phyloP scores from a whole-genome alignment of 2,329 filamentous ascomycete genomes.

The Phaeosphaeriaceae sp. region DNA sequence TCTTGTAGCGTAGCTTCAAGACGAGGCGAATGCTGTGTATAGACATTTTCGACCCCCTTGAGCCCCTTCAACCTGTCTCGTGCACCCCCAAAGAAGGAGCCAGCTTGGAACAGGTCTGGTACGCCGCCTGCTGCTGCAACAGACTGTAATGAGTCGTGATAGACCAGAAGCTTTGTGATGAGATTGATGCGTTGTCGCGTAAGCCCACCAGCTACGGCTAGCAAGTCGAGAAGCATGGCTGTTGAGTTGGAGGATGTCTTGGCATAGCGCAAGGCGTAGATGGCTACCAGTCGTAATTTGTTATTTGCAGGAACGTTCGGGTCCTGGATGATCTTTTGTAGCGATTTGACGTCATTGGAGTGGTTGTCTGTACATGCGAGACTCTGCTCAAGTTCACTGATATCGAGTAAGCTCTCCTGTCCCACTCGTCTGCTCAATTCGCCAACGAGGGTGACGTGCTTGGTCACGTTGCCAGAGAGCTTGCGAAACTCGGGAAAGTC shows the following conservation, averaged over 20 bases:
- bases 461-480: slow-evolving; percentile 96
- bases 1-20: slow-evolving; percentile 89
- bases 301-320: slow-evolving; percentile 78
- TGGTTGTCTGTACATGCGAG: slow-evolving; percentile 97
- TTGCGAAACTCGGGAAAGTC: slow-evolving; percentile 98
- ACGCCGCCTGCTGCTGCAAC: slow-evolving; percentile 76
- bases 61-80: slow-evolving; percentile 89
- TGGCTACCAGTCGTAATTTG: slow-evolving; percentile 87
- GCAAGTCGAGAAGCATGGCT: slow-evolving; percentile 83
- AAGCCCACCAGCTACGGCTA: slow-evolving; percentile 83
- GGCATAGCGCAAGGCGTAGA: slow-evolving; percentile 94
- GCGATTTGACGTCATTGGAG: slow-evolving; percentile 84
- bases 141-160: slow-evolving; percentile 85
- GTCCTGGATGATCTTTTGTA: slow-evolving; percentile 86
- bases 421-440: slow-evolving; percentile 90
- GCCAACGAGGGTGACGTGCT: slow-evolving; percentile 94
- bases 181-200: slow-evolving; percentile 77
- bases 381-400: slow-evolving; percentile 96
- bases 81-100: slow-evolving; percentile 87
- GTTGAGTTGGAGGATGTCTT: slow-evolving; percentile 85
- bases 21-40: slow-evolving; percentile 93
- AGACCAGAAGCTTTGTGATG: slow-evolving; percentile 81
- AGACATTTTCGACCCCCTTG: slow-evolving; percentile 98
- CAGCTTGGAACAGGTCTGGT: slow-evolving; percentile 87
- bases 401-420: slow-evolving; percentile 86